Evolutionary conservation across 2,329 filamentous ascomycete species (phyloP), one percentile per base, ranked within the genome.

Genomic region (Ambrosiella cleistominuta): DNA sequence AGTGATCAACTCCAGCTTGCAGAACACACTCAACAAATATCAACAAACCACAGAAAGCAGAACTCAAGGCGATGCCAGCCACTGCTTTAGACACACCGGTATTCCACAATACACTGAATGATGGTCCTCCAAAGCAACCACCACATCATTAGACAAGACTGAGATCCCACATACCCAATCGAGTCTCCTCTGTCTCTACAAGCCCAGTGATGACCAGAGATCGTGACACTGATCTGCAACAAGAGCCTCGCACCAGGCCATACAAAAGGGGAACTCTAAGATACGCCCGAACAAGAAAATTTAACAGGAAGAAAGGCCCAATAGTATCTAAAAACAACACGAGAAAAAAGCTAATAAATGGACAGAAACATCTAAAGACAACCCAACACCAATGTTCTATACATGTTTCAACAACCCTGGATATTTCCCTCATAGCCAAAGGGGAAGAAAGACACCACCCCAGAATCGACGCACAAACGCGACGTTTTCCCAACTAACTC

Each of bases 101-200:
- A 61, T 61, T 56, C 59, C 59, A 61, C 59, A 57, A 56, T 61
- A 61, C 59, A 56, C 35, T 40, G 50, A 50, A 40, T 19, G 53
- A 40, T 35, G 27, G 7, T 38, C 50, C 50, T 36, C 27, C 37
- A 19, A 27, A 27, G 42, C 47, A 11, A 19, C 19, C 27, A 56
- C 38, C 17, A n/a, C 49, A 17, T n/a, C 35, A 54, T 13, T 7
- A 7, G 51, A 37, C 40, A 42, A 13, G 7, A 15, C 39, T n/a
- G 42, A 50, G 60, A 61, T 59, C 54, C 57, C 60, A 61, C 57
- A 59, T 59, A 57, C 57, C 54, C 39, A 37, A 27, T 37, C 38
- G 9, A 17, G 44, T 45, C 49, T 27, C 17, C 42, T 38, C 9
- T 40, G 17, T 17, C n/a, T 54, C 52, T 8, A 1, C 35, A 42